Evolutionary conservation across 257 asterid genomes (phyloP).

Genomic region (Mitragyna speciosa): DNA sequence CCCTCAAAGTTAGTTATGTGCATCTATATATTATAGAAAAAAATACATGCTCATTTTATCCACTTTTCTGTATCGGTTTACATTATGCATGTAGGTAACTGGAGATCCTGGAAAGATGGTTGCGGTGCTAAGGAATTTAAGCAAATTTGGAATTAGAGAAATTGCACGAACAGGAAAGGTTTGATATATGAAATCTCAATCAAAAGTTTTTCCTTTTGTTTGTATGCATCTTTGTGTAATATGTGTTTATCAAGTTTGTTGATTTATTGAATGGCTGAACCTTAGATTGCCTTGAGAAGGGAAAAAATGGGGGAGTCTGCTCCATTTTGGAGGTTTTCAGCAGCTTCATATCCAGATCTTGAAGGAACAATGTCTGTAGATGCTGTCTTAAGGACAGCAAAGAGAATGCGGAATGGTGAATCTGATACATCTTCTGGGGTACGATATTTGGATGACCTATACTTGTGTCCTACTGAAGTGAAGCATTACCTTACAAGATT

Average conservation of each 20-base stretch:
- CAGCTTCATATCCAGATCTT: slow-evolving; percentile 98
- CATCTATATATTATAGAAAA: not conserved
- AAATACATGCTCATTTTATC: not conserved
- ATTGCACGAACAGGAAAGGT: slow-evolving; percentile 98
- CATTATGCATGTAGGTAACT: slow-evolving; percentile 58
- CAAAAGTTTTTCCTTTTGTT: not conserved
- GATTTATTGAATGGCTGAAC: slow-evolving; percentile 19
- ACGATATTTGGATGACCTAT: slow-evolving; percentile 23
- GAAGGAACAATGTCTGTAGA: slow-evolving; percentile 51
- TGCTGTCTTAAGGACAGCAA: slow-evolving; percentile 42
- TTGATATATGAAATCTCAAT: slow-evolving; percentile 4
- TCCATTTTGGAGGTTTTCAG: slow-evolving; percentile 98
- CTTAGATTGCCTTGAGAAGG: slow-evolving; percentile 92
- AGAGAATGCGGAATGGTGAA: slow-evolving; percentile 35
- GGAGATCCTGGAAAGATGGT: slow-evolving; percentile 99
- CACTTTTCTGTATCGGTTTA: not conserved
- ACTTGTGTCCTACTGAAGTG: slow-evolving; percentile 5
- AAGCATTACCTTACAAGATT: not conserved
- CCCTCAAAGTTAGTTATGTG: not conserved
- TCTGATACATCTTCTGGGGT: slow-evolving; percentile 69
- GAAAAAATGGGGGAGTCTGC: slow-evolving; percentile 98
- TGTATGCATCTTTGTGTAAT: not conserved
- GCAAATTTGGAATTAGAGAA: slow-evolving; percentile 92
- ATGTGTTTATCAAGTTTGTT: slow-evolving; percentile 17
- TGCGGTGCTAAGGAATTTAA: slow-evolving; percentile 79